phyloP scores from a whole-genome alignment of 2,329 filamentous ascomycete species.

The Davidsoniella virescens region DNA sequence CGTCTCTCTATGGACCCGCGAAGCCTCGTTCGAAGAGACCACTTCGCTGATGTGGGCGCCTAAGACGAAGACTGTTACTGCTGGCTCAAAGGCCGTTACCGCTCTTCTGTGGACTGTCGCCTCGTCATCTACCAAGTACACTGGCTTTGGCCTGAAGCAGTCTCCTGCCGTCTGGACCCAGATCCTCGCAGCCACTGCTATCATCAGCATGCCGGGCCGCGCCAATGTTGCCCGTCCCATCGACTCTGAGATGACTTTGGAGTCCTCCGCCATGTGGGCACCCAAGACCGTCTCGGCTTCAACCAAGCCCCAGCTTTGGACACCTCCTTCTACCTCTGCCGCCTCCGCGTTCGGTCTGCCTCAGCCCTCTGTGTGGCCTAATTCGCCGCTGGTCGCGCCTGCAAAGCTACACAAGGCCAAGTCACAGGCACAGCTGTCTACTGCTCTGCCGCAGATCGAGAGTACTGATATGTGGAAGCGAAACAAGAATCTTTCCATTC shows the following conservation, averaged over 20 bases:
- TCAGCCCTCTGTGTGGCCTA: conserved; percentile 21
- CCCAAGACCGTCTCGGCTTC: neutral
- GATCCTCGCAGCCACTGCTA: neutral
- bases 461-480: conserved; percentile 2
- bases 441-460: neutral
- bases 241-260: conserved; percentile 4
- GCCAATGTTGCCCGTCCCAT: neutral
- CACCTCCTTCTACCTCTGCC: neutral
- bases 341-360: conserved; percentile 16
- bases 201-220: neutral
- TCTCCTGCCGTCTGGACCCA: conserved; percentile 12
- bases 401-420: conserved; percentile 16
- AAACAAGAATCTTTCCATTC: neutral
- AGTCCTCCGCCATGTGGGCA: conserved; percentile 8
- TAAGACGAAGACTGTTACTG: neutral
- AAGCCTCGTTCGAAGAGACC: conserved; percentile 8
- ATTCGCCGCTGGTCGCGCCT: neutral
- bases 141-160: conserved; percentile 7
- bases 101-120: conserved; percentile 4
- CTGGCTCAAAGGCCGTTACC: neutral
- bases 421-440: conserved; percentile 5
- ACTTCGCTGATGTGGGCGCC: conserved; percentile 17
- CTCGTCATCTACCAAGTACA: neutral
- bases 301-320: conserved; percentile 4
- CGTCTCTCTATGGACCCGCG: neutral